Base-by-base conservation (phyloP, 768 basidiomycete species). In the Butyriboletus loyo region DNA sequence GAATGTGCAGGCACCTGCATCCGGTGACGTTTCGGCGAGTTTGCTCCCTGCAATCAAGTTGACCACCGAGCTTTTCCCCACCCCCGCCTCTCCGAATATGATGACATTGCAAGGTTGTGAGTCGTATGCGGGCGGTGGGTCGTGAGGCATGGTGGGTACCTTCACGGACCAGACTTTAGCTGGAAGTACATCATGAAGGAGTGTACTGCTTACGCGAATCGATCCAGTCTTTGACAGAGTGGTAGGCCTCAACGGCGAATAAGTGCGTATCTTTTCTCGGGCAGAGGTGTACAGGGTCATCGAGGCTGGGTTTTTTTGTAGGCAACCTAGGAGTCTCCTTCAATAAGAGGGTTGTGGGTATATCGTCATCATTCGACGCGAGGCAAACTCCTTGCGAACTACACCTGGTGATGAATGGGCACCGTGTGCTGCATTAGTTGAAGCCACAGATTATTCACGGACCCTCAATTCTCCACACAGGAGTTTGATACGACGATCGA, bases 21-120 rank as follows among this genome's bases (percentile, higher is more conserved):
- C 55, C 25, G 64, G 64, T 2, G 71, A 74, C n/a, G 66, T 65
- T 4, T 44, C 5, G 11, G 74, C 74, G 1, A 57, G 34, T 2
- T 64, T 40, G 0, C 22, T 5, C 10, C 65, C 66, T n/a, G 61
- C 61, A 24, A 77, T 58, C 66, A 77, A 57, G 58, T 77, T 77
- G 55, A 77, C 59, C 28, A 76, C 61, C 1, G 73, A 73, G 51
- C 77, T 77, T 52, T 77, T 77, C 2, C 71, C 70, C 7, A 44
- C 35, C 15, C 66, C 66, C 10, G 66, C 56, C 45, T 66, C 66
- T 22, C 67, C 66, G 13, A 67, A 69, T 43, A 67, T 55, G 39
- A 67, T 32, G 46, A 69, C 59, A 25, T 67, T 67, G 43, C 36
- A 49, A 7, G 53, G 49, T 7, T 49, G 53, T 5, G 56, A 51